Percentiles rank a stretch among this genome's conserved stretches.
phyloP scores from a whole-genome alignment of 2,329 filamentous ascomycete species.

The Aspergillus quadricinctus region DNA sequence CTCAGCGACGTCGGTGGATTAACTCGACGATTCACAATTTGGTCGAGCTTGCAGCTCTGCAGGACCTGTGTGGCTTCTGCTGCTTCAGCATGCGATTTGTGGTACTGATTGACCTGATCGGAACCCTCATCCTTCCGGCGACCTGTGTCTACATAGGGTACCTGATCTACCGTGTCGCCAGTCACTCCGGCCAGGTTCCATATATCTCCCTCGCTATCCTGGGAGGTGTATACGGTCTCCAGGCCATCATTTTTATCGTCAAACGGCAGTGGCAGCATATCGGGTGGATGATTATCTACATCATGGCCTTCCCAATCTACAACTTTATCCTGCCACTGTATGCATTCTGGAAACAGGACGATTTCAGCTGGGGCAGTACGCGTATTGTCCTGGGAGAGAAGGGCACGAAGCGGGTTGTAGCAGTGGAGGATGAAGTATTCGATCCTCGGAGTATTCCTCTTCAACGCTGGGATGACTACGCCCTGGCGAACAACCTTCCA shows the following conservation, averaged over 20 bases:
- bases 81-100: constrained; percentile 98
- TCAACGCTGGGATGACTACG: constrained; percentile 97
- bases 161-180: constrained; percentile 74
- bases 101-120: constrained; percentile 88
- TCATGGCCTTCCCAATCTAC: constrained; percentile 92
- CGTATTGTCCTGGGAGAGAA: constrained; percentile 95
- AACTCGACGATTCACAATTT: constrained; percentile 98
- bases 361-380: constrained; percentile 98
- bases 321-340: constrained; percentile 88
- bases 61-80: constrained; percentile 97
- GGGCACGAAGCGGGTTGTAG: constrained; percentile 84
- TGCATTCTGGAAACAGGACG: constrained; percentile 99
- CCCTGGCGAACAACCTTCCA: constrained; percentile 76
- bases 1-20: constrained; percentile 98
- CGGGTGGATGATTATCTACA: constrained; percentile 99
- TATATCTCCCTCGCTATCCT: constrained; percentile 84
- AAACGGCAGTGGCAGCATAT: constrained; percentile 98
- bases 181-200: constrained; percentile 69
- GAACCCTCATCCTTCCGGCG: constrained; percentile 86
- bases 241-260: constrained; percentile 92
- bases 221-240: constrained; percentile 88
- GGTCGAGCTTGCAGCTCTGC: constrained; percentile 80
- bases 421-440: constrained; percentile 76
- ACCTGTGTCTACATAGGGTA: constrained; percentile 84
- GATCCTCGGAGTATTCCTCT: constrained; percentile 90